phyloP scores from a whole-genome alignment of 257 asterid species.

The Handroanthus guayacan region DNA sequence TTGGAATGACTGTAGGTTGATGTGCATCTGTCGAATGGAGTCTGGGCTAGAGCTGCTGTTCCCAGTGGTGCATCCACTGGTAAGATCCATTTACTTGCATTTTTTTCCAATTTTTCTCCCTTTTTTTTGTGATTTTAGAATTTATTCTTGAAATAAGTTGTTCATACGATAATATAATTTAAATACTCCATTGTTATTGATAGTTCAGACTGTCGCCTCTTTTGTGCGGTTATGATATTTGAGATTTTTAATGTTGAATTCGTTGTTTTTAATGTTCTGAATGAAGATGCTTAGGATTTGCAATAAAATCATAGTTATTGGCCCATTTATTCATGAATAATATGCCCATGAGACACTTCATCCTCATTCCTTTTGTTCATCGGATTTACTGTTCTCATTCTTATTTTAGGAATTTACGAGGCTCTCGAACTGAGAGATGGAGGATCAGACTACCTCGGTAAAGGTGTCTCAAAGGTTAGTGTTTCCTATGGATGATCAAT shows the following conservation, averaged over 20 bases:
- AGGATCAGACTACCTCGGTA: conserved; percentile 96
- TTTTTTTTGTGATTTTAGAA: neutral
- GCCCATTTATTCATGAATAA: conserved; percentile 4
- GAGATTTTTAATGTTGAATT: neutral
- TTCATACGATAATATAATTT: neutral
- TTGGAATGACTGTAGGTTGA: conserved; percentile 61
- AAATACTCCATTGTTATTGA: neutral
- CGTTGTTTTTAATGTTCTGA: neutral
- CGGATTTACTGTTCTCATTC: neutral
- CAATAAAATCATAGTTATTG: neutral
- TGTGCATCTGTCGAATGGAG: conserved; percentile 60
- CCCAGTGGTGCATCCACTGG: conserved; percentile 98
- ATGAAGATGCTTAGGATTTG: conserved; percentile 2
- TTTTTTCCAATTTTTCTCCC: neutral
- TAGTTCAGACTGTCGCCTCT: neutral
- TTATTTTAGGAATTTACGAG: conserved; percentile 76
- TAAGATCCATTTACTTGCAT: conserved; percentile 44
- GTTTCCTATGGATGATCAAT: neutral
- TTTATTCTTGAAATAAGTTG: conserved; percentile 19
- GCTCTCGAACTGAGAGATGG: conserved; percentile 99
- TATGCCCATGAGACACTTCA: neutral
- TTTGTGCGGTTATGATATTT: neutral
- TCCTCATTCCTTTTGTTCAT: neutral
- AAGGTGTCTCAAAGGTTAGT: conserved; percentile 94
- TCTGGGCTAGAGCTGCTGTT: conserved; percentile 83